Evolutionary conservation across 2,329 filamentous ascomycete species (phyloP).

Genomic region (Fusarium longipes): DNA sequence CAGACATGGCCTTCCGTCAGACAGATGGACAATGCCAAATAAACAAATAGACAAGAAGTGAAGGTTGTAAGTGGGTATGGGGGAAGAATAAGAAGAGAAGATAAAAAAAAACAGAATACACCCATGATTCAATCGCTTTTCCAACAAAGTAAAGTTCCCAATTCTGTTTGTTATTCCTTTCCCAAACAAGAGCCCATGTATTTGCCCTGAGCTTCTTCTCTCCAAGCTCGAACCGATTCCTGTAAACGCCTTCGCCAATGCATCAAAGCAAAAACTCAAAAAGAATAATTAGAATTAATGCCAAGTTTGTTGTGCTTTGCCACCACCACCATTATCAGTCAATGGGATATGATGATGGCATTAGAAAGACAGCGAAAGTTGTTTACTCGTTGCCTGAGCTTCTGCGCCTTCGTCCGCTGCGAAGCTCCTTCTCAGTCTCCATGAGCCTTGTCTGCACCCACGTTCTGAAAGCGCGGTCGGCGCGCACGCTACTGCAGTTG

Average conservation of each 20-base stretch:
- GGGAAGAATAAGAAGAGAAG: neutral
- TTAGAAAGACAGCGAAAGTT: neutral
- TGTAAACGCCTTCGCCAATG: constrained; percentile 41
- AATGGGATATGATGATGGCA: constrained; percentile 23
- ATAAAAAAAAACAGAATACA: neutral
- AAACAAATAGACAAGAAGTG: constrained; percentile 19
- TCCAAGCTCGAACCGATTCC: constrained; percentile 13
- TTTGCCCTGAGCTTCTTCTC: constrained; percentile 15
- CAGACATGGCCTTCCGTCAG: constrained; percentile 8
- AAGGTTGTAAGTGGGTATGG: constrained; percentile 28
- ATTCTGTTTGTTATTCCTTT: constrained; percentile 1
- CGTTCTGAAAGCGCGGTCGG: constrained; percentile 63
- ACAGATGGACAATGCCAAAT: neutral
- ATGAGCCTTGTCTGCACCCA: constrained; percentile 70
- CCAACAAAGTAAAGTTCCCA: constrained; percentile 4
- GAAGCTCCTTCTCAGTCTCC: constrained; percentile 70
- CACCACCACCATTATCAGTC: constrained; percentile 2
- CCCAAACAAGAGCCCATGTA: neutral
- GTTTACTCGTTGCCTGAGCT: constrained; percentile 51
- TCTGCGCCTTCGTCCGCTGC: constrained; percentile 62
- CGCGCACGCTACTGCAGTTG: constrained; percentile 67
- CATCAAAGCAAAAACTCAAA: constrained; percentile 13
- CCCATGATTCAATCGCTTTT: constrained; percentile 21
- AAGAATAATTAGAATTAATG: constrained; percentile 38
- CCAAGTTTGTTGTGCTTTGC: constrained; percentile 25